Evolutionary conservation across 1,139 yeast genomes (phyloP).

Genomic region (Debaryomyces udenii): DNA sequence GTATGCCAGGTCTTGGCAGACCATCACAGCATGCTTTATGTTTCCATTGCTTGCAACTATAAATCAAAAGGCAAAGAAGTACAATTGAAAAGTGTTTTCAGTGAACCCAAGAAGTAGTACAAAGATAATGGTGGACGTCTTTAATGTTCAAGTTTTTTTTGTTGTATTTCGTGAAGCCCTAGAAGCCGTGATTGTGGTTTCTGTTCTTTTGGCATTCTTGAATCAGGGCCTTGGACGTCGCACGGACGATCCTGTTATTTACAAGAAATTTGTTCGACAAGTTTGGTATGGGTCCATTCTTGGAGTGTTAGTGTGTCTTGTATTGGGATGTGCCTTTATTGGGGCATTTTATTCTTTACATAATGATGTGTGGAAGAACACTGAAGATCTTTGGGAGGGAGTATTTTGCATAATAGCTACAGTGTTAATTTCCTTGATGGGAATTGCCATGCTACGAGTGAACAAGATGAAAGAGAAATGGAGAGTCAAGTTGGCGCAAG

Average conservation of each 20-base stretch:
- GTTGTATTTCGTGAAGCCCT: slow-evolving; percentile 87
- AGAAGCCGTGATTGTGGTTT: slow-evolving; percentile 87
- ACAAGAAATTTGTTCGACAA: slow-evolving; percentile 66
- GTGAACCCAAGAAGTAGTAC: too few relatives aligned
- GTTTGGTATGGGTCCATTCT: slow-evolving; percentile 77
- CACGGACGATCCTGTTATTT: slow-evolving; percentile 50
- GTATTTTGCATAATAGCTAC: slow-evolving; percentile 82
- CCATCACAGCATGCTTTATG: too few relatives aligned
- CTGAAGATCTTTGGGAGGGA: slow-evolving; percentile 96
- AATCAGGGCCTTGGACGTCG: slow-evolving; percentile 76
- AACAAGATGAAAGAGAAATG: slow-evolving; percentile 91
- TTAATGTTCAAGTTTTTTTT: slow-evolving; percentile 69
- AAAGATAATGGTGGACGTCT: slow-evolving; percentile 45
- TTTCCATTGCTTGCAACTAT: too few relatives aligned
- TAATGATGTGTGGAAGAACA: slow-evolving; percentile 77
- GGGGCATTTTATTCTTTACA: slow-evolving; percentile 80
- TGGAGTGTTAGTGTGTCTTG: slow-evolving; percentile 74
- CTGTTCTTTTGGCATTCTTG: slow-evolving; percentile 86
- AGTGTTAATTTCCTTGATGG: slow-evolving; percentile 83
- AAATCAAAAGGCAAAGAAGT: too few relatives aligned
- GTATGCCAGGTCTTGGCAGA: too few relatives aligned
- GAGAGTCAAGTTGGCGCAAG: slow-evolving; percentile 84
- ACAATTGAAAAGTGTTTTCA: too few relatives aligned
- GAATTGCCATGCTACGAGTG: slow-evolving; percentile 86
- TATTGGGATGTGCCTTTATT: slow-evolving; percentile 83